Evolutionary conservation across 2,329 filamentous ascomycete genomes (phyloP).

Genomic region (Aphanoascus verrucosus): DNA sequence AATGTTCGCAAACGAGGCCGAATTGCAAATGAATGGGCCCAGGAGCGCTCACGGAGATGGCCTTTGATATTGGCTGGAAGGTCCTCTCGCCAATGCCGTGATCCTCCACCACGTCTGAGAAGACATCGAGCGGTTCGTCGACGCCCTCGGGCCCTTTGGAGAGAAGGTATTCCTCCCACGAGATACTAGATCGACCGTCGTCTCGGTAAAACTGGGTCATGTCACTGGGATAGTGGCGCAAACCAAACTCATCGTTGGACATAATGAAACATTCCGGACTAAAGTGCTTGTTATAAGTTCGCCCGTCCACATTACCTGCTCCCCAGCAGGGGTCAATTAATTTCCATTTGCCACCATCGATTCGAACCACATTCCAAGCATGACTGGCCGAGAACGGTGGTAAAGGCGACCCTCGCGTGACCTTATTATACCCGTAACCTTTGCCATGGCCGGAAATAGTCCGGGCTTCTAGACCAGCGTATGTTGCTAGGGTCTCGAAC

Average conservation of each 20-base stretch:
- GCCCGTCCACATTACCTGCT: constrained; percentile 55
- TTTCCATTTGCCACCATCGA: constrained; percentile 84
- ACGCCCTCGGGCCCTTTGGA: constrained; percentile 43
- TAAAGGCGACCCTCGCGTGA: constrained; percentile 53
- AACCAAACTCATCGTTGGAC: constrained; percentile 69
- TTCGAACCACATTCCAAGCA: constrained; percentile 86
- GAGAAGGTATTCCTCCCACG: constrained; percentile 74
- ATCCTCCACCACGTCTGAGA: constrained; percentile 35
- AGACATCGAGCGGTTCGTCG: constrained; percentile 37
- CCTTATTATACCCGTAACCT: constrained; percentile 60
- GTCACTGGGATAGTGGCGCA: constrained; percentile 66
- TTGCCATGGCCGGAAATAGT: constrained; percentile 74
- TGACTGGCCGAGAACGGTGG: constrained; percentile 59
- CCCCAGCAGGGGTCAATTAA: constrained; percentile 90
- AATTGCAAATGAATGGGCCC: constrained; percentile 66
- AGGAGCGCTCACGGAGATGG: constrained; percentile 51
- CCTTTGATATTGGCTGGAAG: constrained; percentile 50
- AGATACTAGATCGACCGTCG: constrained; percentile 52
- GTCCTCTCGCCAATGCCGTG: constrained; percentile 46
- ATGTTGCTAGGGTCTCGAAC: constrained; percentile 65
- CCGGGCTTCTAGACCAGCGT: constrained; percentile 67
- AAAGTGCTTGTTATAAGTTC: constrained; percentile 58
- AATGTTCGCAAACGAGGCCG: constrained; percentile 68
- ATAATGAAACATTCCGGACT: constrained; percentile 50
- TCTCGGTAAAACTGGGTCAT: constrained; percentile 55